Base-by-base conservation (phyloP, 495 filamentous ascomycete species). In the Durotheca rogersii region DNA sequence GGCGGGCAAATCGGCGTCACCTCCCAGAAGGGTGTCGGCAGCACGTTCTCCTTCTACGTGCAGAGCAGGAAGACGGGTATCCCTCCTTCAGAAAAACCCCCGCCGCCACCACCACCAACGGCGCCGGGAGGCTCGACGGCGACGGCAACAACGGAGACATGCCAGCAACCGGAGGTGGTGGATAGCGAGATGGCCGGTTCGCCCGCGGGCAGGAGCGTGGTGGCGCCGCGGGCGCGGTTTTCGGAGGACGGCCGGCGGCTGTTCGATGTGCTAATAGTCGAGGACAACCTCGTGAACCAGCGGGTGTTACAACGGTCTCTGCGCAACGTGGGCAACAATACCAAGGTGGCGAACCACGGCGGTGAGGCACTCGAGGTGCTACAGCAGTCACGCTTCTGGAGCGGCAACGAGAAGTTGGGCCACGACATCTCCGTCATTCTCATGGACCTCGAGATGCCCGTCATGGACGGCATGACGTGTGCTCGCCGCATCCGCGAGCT, bases 381-480 rank as follows among this genome's bases (percentile, higher is more conserved):
- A 32, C 66, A 72, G 16, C 60, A 55, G 12, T 78, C 76, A 12
- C 66, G 68, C 7, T 78, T 75, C 47, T 80, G 77, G 77, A 53
- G 57, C 23, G 56, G 63, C n/a, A 65, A 66, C 30, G 51, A 67
- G 57, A 56, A 53, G 17, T 59, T 65, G 1, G 66, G 62, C 6
- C 48, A 55, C 12, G 67, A 77, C 47, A 72, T 89, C 3, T 81
- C 80, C 38, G 78, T 90, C 33, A 80, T 91, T 14, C 62, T 91
- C 10, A 90, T 90, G 88, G 89, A 93, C 54, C 76, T 89, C 44
- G 88, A 91, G 61, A 92, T 92, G 89, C 88, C 88, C 0, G 77
- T 91, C 18, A 91, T 92, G 88, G 86, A 91, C 62, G 89, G 89
- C 42, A 78, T 85, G 59, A 81, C 78, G n/a, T 88, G 87, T 43